phyloP scores from a whole-genome alignment of 768 basidiomycete species.

The Pholiota conissans region DNA sequence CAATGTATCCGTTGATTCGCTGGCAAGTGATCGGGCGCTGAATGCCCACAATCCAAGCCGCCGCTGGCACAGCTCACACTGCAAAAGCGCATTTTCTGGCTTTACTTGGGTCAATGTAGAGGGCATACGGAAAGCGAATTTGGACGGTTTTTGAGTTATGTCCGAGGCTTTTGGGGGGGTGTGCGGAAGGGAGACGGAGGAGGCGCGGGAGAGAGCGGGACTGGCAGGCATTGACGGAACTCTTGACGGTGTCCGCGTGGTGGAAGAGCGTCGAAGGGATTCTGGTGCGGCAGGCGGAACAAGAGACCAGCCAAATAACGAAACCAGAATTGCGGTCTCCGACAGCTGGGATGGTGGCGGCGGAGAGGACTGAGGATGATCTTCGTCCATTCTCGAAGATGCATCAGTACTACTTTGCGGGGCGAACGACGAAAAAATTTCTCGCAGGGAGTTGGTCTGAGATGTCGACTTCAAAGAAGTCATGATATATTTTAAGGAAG shows the following conservation, averaged over 20 bases:
- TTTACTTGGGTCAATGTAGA: conserved; percentile 24
- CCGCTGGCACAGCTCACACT: conserved; percentile 74
- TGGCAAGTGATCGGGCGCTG: conserved; percentile 26
- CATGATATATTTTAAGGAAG: not conserved
- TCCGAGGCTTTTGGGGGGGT: conserved; percentile 11
- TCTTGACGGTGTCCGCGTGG: conserved; percentile 32
- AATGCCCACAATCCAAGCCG: conserved; percentile 82
- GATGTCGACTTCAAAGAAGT: conserved; percentile 44
- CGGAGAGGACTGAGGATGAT: not conserved
- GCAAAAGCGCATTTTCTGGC: conserved; percentile 53
- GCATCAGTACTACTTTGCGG: conserved; percentile 14
- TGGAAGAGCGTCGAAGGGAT: conserved; percentile 25
- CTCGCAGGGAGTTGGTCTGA: conserved; percentile 54
- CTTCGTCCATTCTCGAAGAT: conserved; percentile 10
- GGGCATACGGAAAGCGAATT: conserved; percentile 27
- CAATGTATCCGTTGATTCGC: not conserved
- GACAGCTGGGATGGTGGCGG: conserved; percentile 21
- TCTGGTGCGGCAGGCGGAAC: conserved; percentile 35
- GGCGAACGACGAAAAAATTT: conserved; percentile 42
- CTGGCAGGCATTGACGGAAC: conserved; percentile 27
- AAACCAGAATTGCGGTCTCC: conserved; percentile 41
- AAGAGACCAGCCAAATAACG: conserved; percentile 53
- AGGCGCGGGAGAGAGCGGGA: conserved; percentile 34
- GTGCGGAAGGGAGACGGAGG: conserved; percentile 28
- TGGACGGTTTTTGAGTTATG: conserved; percentile 8